Base-by-base conservation (phyloP, 2,329 filamentous ascomycete species). In the Thermoascus crustaceus region DNA sequence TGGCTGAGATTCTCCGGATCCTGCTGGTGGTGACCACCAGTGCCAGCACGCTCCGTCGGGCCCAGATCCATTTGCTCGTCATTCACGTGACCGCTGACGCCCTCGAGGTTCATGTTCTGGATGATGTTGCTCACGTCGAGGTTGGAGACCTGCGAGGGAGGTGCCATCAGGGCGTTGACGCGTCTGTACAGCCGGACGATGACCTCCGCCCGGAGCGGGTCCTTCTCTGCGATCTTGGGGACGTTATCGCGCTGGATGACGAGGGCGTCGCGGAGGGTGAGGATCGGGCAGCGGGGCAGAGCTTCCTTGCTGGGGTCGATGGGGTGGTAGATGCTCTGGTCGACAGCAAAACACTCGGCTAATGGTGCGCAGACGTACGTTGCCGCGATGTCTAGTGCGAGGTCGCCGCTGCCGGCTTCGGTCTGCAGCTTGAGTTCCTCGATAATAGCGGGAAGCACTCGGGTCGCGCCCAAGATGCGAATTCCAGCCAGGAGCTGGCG, bases 401-500 rank as follows among this genome's bases (percentile, higher is more conserved):
- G 44, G 29, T 63, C 58, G n/a, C 58, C 57, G 32, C 50, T 61
- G 16, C 58, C 59, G 2, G 57, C 48, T 44, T 62, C 55, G 8
- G 54, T 53, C 36, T 68, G 62, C 9, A 62, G 47, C 35, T 66
- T 62, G 9, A 68, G 46, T 40, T 68, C 60, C 18, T 65, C 62
- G 20, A 68, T 41, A 6, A 69, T 37, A 5, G 52, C 48, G 3
- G 43, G 42, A 1, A 70, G 47, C 0, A 68, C 55, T 13, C 55
- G 50, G 6, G 54, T 43, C 1, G 64, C 48, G 5, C 67, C 66
- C 3, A 64, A 53, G n/a, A 67, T 54, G 4, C 54, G 53, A 23
- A 68, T 49, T 0, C 59, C 60, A 1, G 54, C 49, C 5, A 70
- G 58, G 10, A 79, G 48, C 42, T 73, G 67, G n/a, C 66, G 66